Percentiles rank a stretch among this genome's conserved stretches.
phyloP scores from a whole-genome alignment of 169 alveolate species.

The Ichthyophthirius multifiliis region DNA sequence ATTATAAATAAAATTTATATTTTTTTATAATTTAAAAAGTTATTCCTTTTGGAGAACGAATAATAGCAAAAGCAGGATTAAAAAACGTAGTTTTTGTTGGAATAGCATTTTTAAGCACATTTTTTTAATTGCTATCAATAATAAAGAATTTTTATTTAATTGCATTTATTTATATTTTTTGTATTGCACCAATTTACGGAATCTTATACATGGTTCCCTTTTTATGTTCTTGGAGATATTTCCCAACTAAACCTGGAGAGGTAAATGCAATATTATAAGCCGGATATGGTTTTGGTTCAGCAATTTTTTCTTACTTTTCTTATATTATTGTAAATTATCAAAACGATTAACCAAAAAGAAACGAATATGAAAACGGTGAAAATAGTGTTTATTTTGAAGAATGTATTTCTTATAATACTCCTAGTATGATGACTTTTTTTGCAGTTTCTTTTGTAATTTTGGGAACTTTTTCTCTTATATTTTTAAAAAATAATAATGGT shows the following conservation, averaged over 20 bases:
- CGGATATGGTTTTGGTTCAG: conserved; percentile 8
- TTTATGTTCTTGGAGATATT: conserved; percentile 8
- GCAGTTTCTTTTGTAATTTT: background rate
- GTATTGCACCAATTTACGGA: conserved; percentile 11
- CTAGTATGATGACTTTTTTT: background rate
- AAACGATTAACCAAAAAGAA: background rate
- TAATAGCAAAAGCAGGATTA: background rate
- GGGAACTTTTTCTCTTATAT: background rate
- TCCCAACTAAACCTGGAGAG: background rate
- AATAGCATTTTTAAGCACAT: background rate
- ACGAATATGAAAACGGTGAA: background rate
- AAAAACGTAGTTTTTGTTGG: background rate
- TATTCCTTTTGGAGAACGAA: conserved; percentile 18
- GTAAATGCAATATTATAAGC: conserved; percentile 9
- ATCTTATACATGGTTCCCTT: background rate
- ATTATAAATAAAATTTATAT: background rate
- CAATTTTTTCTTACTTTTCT: background rate
- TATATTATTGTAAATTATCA: background rate
- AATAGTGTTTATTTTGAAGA: conserved; percentile 19
- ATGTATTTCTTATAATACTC: conserved; percentile 16
- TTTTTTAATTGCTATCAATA: background rate
- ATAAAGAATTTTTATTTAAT: background rate
- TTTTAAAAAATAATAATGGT: background rate
- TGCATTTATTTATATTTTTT: background rate
- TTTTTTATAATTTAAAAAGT: background rate